Evolutionary conservation across 495 filamentous ascomycete genomes (phyloP), one percentile per base, ranked within the genome.

Genomic region (Penicillium salamii): DNA sequence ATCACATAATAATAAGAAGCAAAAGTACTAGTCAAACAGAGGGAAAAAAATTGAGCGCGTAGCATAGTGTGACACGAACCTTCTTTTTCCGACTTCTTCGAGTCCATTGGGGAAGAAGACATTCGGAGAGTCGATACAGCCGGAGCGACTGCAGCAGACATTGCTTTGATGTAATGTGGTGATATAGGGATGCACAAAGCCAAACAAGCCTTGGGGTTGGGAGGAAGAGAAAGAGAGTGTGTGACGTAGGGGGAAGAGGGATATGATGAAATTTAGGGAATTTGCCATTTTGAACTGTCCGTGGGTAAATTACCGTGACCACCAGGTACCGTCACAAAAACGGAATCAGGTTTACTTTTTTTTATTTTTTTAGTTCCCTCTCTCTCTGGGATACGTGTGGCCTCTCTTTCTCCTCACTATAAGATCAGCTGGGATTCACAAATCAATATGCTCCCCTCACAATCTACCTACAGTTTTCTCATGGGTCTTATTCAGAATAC

Each of bases 131-230:
- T 65, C 43, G 72, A 63, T 37, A 63, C 61, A 46, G 66, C 65
- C 49, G 69, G 58, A 52, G 73, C 70, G 53, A 78, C 74, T 33
- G 68, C 72, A 57, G 73, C 70, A 65, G 75, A 76, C 74, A 78
- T 77, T 48, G 42, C 46, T 19, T 32, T 26, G 31, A 39, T 35
- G 31, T 44, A 31, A 36, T 47, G 46, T 42, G 34, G 36, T 29
- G 36, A 52, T 42, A 45, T 18, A 52, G 34, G n/a, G 39, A 19
- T 38, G 17, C 21, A 29, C 14, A 36, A 36, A 23, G 31, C 38
- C 41, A 37, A 26, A 42, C 38, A 40, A 43, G 31, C 20, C 34
- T 48, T 61, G 58, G 58, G 49, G 49, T 61, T 50, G 45, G 26
- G 46, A 56, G 44, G 49, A 37, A 45, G 46, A 54, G 58, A 58